Percentiles rank a stretch among this genome's conserved stretches.
These are phyloP conservation scores for Aspergillus ochraceus DNA, from an alignment of 2,329 filamentous ascomycete genomes.

Conservation along the genomic window DNA sequence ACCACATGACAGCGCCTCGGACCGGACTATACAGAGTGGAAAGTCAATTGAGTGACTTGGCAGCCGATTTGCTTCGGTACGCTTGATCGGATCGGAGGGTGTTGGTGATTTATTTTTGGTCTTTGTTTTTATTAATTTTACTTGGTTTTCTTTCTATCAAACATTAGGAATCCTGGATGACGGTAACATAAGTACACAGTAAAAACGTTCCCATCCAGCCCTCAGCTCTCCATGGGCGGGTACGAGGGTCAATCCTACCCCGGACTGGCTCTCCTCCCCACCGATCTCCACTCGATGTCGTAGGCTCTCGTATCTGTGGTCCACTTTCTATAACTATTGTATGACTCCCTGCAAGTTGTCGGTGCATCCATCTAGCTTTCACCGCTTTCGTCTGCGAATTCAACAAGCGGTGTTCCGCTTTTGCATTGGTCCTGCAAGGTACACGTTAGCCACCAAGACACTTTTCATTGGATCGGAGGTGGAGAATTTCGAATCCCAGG, in stretches of 20 bases:
- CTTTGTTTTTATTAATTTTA: not conserved
- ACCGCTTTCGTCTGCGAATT: constrained; percentile 60
- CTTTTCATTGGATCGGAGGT: not conserved
- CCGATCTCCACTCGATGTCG: not conserved
- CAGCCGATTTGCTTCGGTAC: not conserved
- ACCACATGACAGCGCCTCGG: constrained; percentile 3
- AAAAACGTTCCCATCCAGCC: too few relatives aligned
- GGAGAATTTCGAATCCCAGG: constrained; percentile 15
- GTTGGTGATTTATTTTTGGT: not conserved
- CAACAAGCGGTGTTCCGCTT: constrained; percentile 70
- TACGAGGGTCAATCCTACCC: too few relatives aligned
- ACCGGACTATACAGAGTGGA: not conserved
- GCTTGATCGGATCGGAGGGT: not conserved
- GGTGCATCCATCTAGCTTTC: constrained; percentile 3
- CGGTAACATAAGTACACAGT: too few relatives aligned
- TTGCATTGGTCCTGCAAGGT: constrained; percentile 69
- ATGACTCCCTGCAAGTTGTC: not conserved
- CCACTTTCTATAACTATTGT: not conserved
- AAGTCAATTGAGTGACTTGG: not conserved
- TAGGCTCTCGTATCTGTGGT: not conserved
- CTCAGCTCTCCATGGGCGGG: too few relatives aligned
- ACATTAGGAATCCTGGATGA: not conserved
- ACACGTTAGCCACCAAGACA: constrained; percentile 23
- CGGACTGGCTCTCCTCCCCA: not conserved
- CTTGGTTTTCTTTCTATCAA: not conserved